phyloP scores from a whole-genome alignment of 352 stramenopile species.

The Phytophthora capsici region DNA sequence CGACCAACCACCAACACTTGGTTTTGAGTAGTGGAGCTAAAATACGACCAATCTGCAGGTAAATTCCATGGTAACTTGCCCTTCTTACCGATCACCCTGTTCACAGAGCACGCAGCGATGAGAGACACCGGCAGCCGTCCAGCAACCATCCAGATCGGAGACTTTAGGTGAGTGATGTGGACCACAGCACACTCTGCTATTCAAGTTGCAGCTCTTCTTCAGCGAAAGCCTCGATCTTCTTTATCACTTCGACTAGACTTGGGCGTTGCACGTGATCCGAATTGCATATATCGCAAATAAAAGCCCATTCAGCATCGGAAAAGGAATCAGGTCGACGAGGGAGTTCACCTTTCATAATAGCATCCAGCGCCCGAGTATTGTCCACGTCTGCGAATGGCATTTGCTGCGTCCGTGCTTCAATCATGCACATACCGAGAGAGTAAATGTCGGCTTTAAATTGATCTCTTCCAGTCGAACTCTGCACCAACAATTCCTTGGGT shows the following conservation, averaged over 20 bases:
- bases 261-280: constrained; percentile 12
- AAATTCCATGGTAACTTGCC: constrained; percentile 68
- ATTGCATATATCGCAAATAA: constrained; percentile 16
- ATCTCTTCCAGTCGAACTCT: background rate
- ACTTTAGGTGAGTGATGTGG: constrained; percentile 6
- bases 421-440: constrained; percentile 38
- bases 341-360: constrained; percentile 6
- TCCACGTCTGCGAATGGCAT: constrained; percentile 11
- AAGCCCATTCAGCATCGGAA: constrained; percentile 14
- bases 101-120: constrained; percentile 73
- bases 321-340: constrained; percentile 11
- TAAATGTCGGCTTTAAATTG: constrained; percentile 33
- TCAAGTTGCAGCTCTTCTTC: constrained; percentile 10
- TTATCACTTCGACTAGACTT: constrained; percentile 13
- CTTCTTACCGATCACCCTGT: constrained; percentile 65
- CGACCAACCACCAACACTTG: constrained; percentile 75
- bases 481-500: constrained; percentile 30
- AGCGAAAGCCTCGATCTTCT: constrained; percentile 11
- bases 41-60: constrained; percentile 76
- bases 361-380: constrained; percentile 5
- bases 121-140: constrained; percentile 54
- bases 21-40: constrained; percentile 51
- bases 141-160: background rate
- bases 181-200: constrained; percentile 3
- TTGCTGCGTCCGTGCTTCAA: constrained; percentile 28